Evolutionary conservation across 2,329 filamentous ascomycete genomes (phyloP), one percentile per base, ranked within the genome.

Genomic region (Macroventuria anomochaeta): DNA sequence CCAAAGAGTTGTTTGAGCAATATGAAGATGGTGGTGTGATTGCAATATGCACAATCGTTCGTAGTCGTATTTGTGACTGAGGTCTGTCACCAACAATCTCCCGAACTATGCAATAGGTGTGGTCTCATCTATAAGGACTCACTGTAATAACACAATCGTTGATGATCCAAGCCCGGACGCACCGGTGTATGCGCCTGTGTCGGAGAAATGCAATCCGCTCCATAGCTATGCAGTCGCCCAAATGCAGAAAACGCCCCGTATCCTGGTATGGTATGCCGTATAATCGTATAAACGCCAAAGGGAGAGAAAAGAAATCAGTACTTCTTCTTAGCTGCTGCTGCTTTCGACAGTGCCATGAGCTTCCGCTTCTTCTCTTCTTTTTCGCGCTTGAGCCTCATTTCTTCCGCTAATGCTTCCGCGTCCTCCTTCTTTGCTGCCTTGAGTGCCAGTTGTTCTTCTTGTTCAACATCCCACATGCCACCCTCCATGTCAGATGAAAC

Each of bases 401-500:
- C 88, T 34, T 88, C 81, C 2, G 79, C 80, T 62, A 88, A 76
- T 54, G 88, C 85, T 61, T 84, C 78, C 15, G 83, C 78, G 63
- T 93, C 90, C 69, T 93, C 90, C 39, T 81, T 81, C 37, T 83
- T 83, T 20, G 88, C 90, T 48, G 82, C 79, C 25, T 77, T 74
- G 55, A 87, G 82, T 2, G 89, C 88, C 42, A 77, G 69, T 39
- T 80, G 77, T 70, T 93, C 90, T 71, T 93, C 90, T 29, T 82
- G 77, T 56, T 91, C 88, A 46, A 93, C 84, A 62, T 92, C 89
- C 55, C 87, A 87, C 31, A 88, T 71, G 28, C 88, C 88, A 2
- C 88, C 90, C 71, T 92, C 89, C 88, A 92, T 92, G 64, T 91
- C 89, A 5, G 88, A 90, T 5, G 87, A 89, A 5, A 71, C 85